Percentiles rank a stretch among this genome's conserved stretches.
Evolutionary conservation across 2,329 filamentous ascomycete species (phyloP).

Genomic region (Alternaria arborescens): DNA sequence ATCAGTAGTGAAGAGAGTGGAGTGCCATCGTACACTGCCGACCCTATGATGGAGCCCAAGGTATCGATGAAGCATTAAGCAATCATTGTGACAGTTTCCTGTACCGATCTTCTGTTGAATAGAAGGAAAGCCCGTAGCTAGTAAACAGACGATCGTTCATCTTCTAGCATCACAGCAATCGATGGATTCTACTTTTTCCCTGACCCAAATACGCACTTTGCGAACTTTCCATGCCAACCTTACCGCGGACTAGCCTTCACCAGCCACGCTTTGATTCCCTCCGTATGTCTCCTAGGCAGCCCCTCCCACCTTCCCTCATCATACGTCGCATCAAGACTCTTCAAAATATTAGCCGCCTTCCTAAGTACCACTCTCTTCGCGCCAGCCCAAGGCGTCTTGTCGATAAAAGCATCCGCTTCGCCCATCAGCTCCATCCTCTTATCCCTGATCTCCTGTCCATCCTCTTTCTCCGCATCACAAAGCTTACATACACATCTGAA

Average conservation of each 20-base stretch:
- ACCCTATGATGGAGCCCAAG: no score
- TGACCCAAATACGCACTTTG: no score
- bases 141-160: background rate
- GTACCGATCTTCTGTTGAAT: no score
- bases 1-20: slow-evolving; percentile 4
- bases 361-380: slow-evolving; percentile 36
- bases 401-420: slow-evolving; percentile 36
- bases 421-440: slow-evolving; percentile 34
- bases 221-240: no score
- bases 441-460: slow-evolving; percentile 29
- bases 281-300: slow-evolving; percentile 25
- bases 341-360: slow-evolving; percentile 34
- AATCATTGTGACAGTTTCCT: no score
- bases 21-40: background rate
- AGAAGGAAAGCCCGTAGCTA: no score
- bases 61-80: no score
- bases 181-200: no score
- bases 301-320: slow-evolving; percentile 30
- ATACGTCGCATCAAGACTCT: slow-evolving; percentile 37
- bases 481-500: slow-evolving; percentile 54
- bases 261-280: slow-evolving; percentile 32
- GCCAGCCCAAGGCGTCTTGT: slow-evolving; percentile 37
- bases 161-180: no score
- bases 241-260: slow-evolving; percentile 26
- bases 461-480: slow-evolving; percentile 48